Percentiles rank a stretch among this genome's conserved stretches.
phyloP scores from a whole-genome alignment of 768 basidiomycete genomes.

The Mycena albidolilacea region DNA sequence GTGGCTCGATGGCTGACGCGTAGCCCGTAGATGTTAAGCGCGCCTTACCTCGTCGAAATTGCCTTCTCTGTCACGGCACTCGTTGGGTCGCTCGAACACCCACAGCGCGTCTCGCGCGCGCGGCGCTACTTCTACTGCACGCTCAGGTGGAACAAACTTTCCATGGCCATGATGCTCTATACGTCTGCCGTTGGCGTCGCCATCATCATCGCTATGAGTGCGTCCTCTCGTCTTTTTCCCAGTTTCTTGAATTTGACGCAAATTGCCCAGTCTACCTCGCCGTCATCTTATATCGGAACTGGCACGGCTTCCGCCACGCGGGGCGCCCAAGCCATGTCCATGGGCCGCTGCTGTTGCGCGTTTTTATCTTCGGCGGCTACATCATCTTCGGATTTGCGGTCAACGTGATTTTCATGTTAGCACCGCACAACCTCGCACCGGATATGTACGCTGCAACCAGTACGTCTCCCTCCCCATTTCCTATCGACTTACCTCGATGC shows the following conservation, averaged over 20 bases:
- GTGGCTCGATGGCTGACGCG: neutral
- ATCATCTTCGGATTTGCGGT: conserved; percentile 50
- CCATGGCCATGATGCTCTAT: conserved; percentile 45
- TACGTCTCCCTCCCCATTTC: conserved; percentile 29
- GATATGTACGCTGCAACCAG: conserved; percentile 54
- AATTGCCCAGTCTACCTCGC: conserved; percentile 46
- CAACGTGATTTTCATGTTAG: conserved; percentile 48
- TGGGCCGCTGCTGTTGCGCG: conserved; percentile 48
- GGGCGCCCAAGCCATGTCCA: conserved; percentile 46
- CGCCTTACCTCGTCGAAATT: conserved; percentile 51
- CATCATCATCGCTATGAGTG: conserved; percentile 49
- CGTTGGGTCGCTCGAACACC: conserved; percentile 46
- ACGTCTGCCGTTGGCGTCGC: conserved; percentile 47
- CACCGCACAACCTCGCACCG: conserved; percentile 41
- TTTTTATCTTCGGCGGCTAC: conserved; percentile 52
- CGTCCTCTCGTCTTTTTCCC: conserved; percentile 16
- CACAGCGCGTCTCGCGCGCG: conserved; percentile 45
- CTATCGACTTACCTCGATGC: neutral
- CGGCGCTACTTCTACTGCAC: conserved; percentile 50
- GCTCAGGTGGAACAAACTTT: conserved; percentile 42
- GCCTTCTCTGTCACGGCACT: conserved; percentile 51
- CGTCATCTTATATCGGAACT: conserved; percentile 49
- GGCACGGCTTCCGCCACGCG: conserved; percentile 49
- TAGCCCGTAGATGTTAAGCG: conserved; percentile 49
- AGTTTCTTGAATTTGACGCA: neutral